Conservation (phyloP, 2,329 filamentous ascomycete species). For the Aspergillus neotritici region DNA sequence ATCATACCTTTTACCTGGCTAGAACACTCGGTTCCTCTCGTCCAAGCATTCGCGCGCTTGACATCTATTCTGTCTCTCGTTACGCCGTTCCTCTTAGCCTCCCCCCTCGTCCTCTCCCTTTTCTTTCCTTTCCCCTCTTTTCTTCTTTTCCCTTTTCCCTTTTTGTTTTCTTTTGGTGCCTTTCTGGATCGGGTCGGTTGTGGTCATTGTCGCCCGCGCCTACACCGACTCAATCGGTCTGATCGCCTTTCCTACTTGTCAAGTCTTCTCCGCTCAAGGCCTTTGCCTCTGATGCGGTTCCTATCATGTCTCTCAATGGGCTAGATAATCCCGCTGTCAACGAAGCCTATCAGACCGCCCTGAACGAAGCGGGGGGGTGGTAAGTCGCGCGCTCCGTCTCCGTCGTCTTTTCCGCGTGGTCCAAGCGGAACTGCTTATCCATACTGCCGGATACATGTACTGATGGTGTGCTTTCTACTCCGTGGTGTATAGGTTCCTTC, state of each 20-base stretch:
- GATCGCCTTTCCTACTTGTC: background rate
- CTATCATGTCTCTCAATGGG: slow-evolving; percentile 87
- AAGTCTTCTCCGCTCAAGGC: background rate
- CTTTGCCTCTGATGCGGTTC: slow-evolving; percentile 30
- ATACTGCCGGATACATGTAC: slow-evolving; percentile 3
- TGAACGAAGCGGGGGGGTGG: slow-evolving; percentile 88
- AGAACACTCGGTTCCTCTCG: too few species aligned
- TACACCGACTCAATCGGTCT: too few species aligned
- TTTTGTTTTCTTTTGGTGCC: background rate
- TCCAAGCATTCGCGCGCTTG: too few species aligned
- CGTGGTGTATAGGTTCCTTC: slow-evolving; percentile 66
- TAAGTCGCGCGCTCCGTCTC: slow-evolving; percentile 46
- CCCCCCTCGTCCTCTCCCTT: background rate
- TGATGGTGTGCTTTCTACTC: slow-evolving; percentile 8
- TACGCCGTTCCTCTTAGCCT: too few species aligned
- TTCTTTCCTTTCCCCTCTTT: slow-evolving; percentile 7
- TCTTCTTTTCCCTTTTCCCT: slow-evolving; percentile 11
- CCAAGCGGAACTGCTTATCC: slow-evolving; percentile 6
- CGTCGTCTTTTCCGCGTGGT: slow-evolving; percentile 7
- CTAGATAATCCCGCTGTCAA: slow-evolving; percentile 74
- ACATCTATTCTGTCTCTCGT: too few species aligned
- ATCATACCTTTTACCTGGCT: too few species aligned
- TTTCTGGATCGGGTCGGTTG: too few species aligned
- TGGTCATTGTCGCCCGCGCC: too few species aligned
- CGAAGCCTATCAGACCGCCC: slow-evolving; percentile 76